Evolutionary conservation across 305 asterid species (phyloP).

Genomic region (Fraxinus sp.): DNA sequence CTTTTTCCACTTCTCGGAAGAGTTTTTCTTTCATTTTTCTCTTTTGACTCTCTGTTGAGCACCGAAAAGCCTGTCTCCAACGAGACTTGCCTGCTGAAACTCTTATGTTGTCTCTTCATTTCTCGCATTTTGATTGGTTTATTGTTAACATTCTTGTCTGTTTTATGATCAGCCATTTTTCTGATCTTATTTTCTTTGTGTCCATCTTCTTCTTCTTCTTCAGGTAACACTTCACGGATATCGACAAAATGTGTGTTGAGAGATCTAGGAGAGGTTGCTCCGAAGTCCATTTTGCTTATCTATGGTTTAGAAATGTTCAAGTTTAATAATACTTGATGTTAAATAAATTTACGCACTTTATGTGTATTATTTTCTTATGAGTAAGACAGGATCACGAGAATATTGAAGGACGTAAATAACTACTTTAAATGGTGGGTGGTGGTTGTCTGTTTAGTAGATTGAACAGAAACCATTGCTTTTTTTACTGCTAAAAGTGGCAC

Average conservation of each 20-base stretch:
- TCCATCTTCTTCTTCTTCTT: slow-evolving; percentile 42
- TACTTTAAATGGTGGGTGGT: slow-evolving; percentile 15
- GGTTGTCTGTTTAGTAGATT: slow-evolving; percentile 20
- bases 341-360: neutral
- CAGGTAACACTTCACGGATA: slow-evolving; percentile 59
- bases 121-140: slow-evolving; percentile 33
- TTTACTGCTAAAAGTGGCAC: slow-evolving; percentile 8
- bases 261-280: slow-evolving; percentile 41
- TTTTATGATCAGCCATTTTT: slow-evolving; percentile 26
- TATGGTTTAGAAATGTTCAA: neutral
- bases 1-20: slow-evolving; percentile 74
- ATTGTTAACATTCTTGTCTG: slow-evolving; percentile 24
- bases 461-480: slow-evolving; percentile 15
- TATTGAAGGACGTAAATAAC: neutral
- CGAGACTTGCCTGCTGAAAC: slow-evolving; percentile 76
- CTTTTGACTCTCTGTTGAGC: slow-evolving; percentile 43
- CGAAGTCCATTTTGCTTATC: slow-evolving; percentile 43
- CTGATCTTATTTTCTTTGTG: neutral
- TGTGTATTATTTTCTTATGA: neutral
- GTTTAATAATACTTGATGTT: neutral
- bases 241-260: slow-evolving; percentile 53
- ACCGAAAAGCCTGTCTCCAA: slow-evolving; percentile 80
- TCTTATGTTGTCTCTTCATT: slow-evolving; percentile 29
- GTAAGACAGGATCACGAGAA: slow-evolving; percentile 37
- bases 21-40: slow-evolving; percentile 34